These are phyloP conservation scores for Hansenula sp. DNA, from an alignment of 1,139 yeast genomes.

Conservation along the genomic window DNA sequence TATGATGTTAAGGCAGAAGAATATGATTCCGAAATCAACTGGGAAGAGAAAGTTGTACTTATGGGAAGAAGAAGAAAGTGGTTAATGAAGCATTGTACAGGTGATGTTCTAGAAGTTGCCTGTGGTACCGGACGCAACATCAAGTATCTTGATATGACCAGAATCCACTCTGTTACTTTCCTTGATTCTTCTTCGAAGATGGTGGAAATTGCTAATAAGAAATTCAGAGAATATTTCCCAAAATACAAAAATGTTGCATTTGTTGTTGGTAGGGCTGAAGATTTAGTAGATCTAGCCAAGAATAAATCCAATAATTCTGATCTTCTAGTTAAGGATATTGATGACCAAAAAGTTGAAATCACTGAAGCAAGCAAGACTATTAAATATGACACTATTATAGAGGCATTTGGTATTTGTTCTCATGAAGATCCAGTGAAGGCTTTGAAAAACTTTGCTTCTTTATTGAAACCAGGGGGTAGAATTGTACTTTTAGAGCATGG, in stretches of 20 bases:
- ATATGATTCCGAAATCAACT: slow-evolving; percentile 77
- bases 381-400: slow-evolving; percentile 86
- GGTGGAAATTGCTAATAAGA: slow-evolving; percentile 78
- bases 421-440: slow-evolving; percentile 91
- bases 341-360: slow-evolving; percentile 15
- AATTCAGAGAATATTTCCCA: slow-evolving; percentile 66
- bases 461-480: slow-evolving; percentile 89
- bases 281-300: slow-evolving; percentile 54
- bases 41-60: slow-evolving; percentile 81
- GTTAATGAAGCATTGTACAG: slow-evolving; percentile 73
- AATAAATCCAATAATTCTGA: slow-evolving; percentile 17
- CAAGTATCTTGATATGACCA: slow-evolving; percentile 59
- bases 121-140: slow-evolving; percentile 96
- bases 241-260: slow-evolving; percentile 69
- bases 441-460: slow-evolving; percentile 61
- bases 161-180: slow-evolving; percentile 70
- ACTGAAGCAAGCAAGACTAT: slow-evolving; percentile 28
- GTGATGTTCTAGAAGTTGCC: slow-evolving; percentile 90
- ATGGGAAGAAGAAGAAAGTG: slow-evolving; percentile 83
- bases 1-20: slow-evolving; percentile 75
- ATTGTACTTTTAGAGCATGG: slow-evolving; percentile 90
- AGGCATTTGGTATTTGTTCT: slow-evolving; percentile 93
- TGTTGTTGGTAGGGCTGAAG: slow-evolving; percentile 92
- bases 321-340: slow-evolving; percentile 18
- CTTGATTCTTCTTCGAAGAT: slow-evolving; percentile 79